A percentile compares a stretch with the other conserved stretches of the same genome.
Evolutionary conservation across 805 yeast species (phyloP).

Genomic region (Debaryomyces castellii): DNA sequence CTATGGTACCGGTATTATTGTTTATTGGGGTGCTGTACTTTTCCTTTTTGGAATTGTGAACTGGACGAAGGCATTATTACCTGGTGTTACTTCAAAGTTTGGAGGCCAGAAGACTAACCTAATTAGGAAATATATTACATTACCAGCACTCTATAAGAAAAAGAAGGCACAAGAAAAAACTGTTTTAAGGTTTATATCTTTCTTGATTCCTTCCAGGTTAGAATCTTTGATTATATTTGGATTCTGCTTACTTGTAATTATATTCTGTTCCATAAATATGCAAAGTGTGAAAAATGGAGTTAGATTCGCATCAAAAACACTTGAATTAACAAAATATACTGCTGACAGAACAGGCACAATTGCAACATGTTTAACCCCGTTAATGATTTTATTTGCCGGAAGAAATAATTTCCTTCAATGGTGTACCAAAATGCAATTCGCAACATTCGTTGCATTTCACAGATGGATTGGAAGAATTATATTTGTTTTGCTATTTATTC

Average conservation of each 20-base stretch:
- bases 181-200: conserved; percentile 16
- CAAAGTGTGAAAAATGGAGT: conserved; percentile 24
- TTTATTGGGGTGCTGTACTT: conserved; percentile 49
- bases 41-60: conserved; percentile 41
- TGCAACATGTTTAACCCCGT: conserved; percentile 46
- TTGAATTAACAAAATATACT: conserved; percentile 29
- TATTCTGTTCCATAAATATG: conserved; percentile 15
- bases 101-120: conserved; percentile 26
- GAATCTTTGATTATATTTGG: conserved; percentile 30
- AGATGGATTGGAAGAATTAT: conserved; percentile 43
- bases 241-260: conserved; percentile 18
- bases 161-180: conserved; percentile 20
- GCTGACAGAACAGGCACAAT: conserved; percentile 57
- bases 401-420: conserved; percentile 43
- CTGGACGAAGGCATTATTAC: conserved; percentile 41
- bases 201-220: conserved; percentile 34
- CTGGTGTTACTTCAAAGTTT: conserved; percentile 26
- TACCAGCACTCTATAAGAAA: conserved; percentile 21
- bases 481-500: conserved; percentile 28
- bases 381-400: conserved; percentile 60
- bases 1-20: conserved; percentile 40
- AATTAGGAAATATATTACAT: conserved; percentile 18
- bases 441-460: conserved; percentile 43
- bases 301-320: conserved; percentile 10
- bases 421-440: conserved; percentile 56